Evolutionary conservation across 345 rosid genomes (phyloP).

Genomic region (Brassica carinata): DNA sequence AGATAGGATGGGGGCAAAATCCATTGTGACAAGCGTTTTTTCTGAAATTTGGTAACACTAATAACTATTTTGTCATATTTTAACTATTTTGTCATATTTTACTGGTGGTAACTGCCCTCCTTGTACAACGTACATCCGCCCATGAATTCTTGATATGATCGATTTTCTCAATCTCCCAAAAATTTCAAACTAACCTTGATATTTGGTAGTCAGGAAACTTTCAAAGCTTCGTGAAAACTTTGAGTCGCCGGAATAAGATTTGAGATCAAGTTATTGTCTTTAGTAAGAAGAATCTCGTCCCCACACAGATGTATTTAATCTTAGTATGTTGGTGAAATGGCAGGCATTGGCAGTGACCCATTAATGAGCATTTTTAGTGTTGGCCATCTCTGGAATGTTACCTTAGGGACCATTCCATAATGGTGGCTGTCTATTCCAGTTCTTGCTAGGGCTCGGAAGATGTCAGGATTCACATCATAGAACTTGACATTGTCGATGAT

Average conservation of each 20-base stretch:
- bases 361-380: constrained; percentile 34
- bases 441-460: constrained; percentile 61
- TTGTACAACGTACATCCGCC: no score
- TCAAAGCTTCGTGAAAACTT: constrained; percentile 49
- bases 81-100: no score
- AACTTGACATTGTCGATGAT: constrained; percentile 58
- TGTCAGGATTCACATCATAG: constrained; percentile 59
- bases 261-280: constrained; percentile 38
- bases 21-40: no score
- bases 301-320: constrained; percentile 61
- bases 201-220: constrained; percentile 44
- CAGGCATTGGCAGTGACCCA: constrained; percentile 54
- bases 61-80: no score
- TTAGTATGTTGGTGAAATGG: constrained; percentile 59
- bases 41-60: no score
- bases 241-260: constrained; percentile 67
- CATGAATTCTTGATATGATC: no score
- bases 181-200: constrained; percentile 46
- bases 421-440: constrained; percentile 45
- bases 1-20: no score
- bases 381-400: constrained; percentile 47
- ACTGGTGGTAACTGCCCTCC: no score
- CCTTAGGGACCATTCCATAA: constrained; percentile 50
- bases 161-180: neutral
- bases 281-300: constrained; percentile 53